phyloP scores from a whole-genome alignment of 345 rosid species.

The Citrus medica region DNA sequence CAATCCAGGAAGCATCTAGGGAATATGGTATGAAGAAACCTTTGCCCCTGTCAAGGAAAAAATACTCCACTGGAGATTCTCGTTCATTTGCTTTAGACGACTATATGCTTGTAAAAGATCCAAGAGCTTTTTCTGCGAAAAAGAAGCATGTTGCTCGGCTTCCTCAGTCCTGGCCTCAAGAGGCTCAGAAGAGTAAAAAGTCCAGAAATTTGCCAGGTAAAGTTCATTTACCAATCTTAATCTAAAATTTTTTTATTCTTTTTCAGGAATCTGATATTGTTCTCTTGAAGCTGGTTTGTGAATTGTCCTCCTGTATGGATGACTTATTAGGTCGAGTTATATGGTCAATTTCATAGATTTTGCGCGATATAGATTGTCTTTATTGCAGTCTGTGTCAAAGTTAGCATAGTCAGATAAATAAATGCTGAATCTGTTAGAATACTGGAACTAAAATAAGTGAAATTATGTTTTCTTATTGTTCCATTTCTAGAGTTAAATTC shows the following conservation, averaged over 20 bases:
- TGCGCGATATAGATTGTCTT: not conserved
- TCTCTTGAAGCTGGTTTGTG: too few relatives aligned
- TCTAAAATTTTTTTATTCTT: conserved; percentile 7
- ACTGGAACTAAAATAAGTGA: not conserved
- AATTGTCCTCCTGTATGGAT: not conserved
- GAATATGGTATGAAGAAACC: conserved; percentile 60
- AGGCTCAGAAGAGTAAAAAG: conserved; percentile 55
- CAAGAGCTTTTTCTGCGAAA: conserved; percentile 60
- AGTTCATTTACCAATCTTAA: conserved; percentile 3
- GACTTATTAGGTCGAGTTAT: not conserved
- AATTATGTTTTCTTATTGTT: not conserved
- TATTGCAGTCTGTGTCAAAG: not conserved
- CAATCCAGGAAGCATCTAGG: conserved; percentile 71
- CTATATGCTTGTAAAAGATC: conserved; percentile 64
- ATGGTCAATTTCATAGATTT: not conserved
- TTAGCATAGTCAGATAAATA: not conserved
- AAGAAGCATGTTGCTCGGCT: conserved; percentile 48
- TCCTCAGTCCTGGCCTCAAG: conserved; percentile 70
- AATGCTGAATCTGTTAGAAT: not conserved
- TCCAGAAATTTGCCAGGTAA: conserved; percentile 69
- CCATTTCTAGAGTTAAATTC: not conserved
- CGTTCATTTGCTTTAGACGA: conserved; percentile 59
- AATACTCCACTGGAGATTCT: conserved; percentile 26
- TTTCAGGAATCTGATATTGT: not conserved
- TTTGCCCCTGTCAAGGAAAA: conserved; percentile 31